phyloP scores from a whole-genome alignment of 73 alveolate genomes.

The Symbiodinium pilosum region DNA sequence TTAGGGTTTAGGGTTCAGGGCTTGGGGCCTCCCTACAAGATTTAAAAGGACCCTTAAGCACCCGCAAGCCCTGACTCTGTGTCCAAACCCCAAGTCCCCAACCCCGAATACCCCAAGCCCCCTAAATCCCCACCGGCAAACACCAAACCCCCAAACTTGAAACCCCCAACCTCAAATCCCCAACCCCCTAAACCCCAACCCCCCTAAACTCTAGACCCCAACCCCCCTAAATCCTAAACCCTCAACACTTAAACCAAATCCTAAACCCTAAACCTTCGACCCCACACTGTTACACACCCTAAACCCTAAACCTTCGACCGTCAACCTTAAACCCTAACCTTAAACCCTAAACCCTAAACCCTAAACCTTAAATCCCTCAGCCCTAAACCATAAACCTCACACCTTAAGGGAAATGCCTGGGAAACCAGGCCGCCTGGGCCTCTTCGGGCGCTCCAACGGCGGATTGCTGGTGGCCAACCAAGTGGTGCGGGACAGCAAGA shows the following conservation, averaged over 20 bases:
- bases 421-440: constrained; percentile 10
- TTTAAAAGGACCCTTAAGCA: too few species aligned
- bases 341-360: background rate
- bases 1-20: too few species aligned
- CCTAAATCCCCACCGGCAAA: too few species aligned
- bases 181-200: too few species aligned
- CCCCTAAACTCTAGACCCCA: too few species aligned
- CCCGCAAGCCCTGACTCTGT: too few species aligned
- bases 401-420: background rate
- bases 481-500: constrained; percentile 50
- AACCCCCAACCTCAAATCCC: too few species aligned
- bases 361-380: background rate
- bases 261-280: background rate
- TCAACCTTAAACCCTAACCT: background rate
- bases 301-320: background rate
- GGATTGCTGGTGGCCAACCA: constrained; percentile 76
- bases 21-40: too few species aligned
- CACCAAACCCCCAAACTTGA: too few species aligned
- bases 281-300: background rate
- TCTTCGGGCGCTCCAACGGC: constrained; percentile 75
- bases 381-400: background rate
- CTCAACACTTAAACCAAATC: background rate
- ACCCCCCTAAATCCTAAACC: too few species aligned
- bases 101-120: too few species aligned
- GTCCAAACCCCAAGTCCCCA: too few species aligned